Evolutionary conservation across 306 rosid genomes (phyloP).

Genomic region (Prinsepia uniflora): DNA sequence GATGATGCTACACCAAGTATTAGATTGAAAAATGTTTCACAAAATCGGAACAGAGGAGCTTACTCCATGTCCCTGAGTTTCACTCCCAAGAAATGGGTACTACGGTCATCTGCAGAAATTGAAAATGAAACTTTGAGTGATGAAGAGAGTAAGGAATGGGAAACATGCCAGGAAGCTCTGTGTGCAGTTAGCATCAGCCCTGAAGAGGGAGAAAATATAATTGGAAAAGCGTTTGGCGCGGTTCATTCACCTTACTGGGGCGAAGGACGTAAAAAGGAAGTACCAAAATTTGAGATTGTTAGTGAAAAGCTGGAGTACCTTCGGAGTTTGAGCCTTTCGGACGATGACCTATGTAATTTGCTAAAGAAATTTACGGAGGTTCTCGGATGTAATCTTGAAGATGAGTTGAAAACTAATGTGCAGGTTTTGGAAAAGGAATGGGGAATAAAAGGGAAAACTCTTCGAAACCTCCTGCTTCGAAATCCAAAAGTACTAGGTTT

Average conservation of each 20-base stretch:
- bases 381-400: conserved; percentile 78
- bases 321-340: conserved; percentile 65
- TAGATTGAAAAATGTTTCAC: conserved; percentile 22
- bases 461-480: conserved; percentile 75
- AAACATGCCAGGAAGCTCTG: conserved; percentile 55
- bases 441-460: conserved; percentile 71
- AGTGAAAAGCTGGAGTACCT: conserved; percentile 57
- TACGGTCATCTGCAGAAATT: conserved; percentile 49
- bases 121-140: conserved; percentile 38
- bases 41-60: conserved; percentile 25
- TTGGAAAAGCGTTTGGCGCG: conserved; percentile 84
- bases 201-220: conserved; percentile 81
- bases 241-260: conserved; percentile 95
- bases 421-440: conserved; percentile 68
- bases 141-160: conserved; percentile 68
- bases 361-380: conserved; percentile 89
- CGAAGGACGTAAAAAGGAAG: conserved; percentile 58
- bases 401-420: conserved; percentile 62
- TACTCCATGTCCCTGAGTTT: conserved; percentile 32
- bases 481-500: conserved; percentile 86
- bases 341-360: conserved; percentile 71
- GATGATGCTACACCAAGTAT: conserved; percentile 33
- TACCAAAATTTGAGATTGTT: conserved; percentile 53
- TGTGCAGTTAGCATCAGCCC: conserved; percentile 47
- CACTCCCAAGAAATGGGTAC: conserved; percentile 46